These are phyloP conservation scores for Spergularia marina DNA, from an alignment of 148 eudicot species.

Conservation along the genomic window DNA sequence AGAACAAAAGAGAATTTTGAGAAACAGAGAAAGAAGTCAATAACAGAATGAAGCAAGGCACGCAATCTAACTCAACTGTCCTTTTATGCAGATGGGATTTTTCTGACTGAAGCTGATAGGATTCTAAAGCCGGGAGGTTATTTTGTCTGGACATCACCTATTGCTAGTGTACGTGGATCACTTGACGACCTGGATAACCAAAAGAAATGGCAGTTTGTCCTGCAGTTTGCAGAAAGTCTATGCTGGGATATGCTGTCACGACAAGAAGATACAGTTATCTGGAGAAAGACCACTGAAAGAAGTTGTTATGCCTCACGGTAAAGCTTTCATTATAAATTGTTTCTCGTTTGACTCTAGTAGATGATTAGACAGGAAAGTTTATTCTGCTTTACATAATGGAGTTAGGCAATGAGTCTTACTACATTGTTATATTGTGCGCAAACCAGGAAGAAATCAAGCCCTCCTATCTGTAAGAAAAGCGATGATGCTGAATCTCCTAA, in stretches of 20 bases:
- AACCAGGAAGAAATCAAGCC: constrained; percentile 56
- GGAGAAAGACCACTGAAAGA: constrained; percentile 72
- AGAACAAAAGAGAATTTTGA: neutral
- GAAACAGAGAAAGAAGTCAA: neutral
- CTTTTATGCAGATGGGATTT: constrained; percentile 62
- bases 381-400: neutral
- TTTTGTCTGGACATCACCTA: constrained; percentile 88
- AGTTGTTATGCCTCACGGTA: constrained; percentile 62
- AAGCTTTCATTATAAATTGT: constrained; percentile 9
- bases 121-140: constrained; percentile 90
- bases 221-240: constrained; percentile 47
- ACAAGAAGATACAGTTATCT: constrained; percentile 88
- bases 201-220: constrained; percentile 70
- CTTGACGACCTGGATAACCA: constrained; percentile 38
- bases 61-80: constrained; percentile 5
- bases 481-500: constrained; percentile 76
- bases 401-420: neutral
- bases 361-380: neutral
- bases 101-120: constrained; percentile 83
- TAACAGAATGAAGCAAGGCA: neutral
- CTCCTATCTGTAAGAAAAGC: constrained; percentile 56
- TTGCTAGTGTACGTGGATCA: constrained; percentile 52
- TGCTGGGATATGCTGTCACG: constrained; percentile 85
- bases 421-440: neutral
- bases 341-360: neutral